Conservation (phyloP, 306 rosid genomes). For the Amphicarpaea edgeworthii region DNA sequence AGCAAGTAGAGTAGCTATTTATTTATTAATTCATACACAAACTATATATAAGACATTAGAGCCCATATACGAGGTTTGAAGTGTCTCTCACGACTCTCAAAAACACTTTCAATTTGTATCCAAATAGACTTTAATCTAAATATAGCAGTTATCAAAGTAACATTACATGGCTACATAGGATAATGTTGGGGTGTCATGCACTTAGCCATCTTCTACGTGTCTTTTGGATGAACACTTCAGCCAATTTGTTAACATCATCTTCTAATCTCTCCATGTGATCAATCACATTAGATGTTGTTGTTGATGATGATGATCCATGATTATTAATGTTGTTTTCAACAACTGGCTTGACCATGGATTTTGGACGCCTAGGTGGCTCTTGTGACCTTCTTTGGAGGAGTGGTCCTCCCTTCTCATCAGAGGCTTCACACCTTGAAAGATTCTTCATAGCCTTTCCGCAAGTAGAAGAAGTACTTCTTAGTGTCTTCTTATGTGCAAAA, state of each 20-base stretch:
- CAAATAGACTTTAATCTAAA: no score
- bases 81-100: no score
- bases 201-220: neutral
- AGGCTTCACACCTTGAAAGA: neutral
- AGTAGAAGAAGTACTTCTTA: neutral
- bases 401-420: neutral
- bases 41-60: no score
- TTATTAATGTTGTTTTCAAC: neutral
- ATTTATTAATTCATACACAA: neutral
- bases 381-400: neutral
- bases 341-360: no score
- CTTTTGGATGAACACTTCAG: neutral
- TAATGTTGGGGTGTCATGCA: neutral
- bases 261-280: neutral
- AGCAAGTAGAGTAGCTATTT: neutral
- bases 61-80: no score
- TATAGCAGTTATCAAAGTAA: neutral
- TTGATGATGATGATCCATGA: neutral
- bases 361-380: neutral
- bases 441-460: neutral
- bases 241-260: neutral
- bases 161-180: neutral
- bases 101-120: no score
- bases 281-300: neutral
- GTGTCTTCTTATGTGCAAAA: conserved; percentile 1